Percentiles rank a stretch among this genome's conserved stretches.
phyloP scores from a whole-genome alignment of 805 yeast genomes.

The Komagataella kurtzmanii region DNA sequence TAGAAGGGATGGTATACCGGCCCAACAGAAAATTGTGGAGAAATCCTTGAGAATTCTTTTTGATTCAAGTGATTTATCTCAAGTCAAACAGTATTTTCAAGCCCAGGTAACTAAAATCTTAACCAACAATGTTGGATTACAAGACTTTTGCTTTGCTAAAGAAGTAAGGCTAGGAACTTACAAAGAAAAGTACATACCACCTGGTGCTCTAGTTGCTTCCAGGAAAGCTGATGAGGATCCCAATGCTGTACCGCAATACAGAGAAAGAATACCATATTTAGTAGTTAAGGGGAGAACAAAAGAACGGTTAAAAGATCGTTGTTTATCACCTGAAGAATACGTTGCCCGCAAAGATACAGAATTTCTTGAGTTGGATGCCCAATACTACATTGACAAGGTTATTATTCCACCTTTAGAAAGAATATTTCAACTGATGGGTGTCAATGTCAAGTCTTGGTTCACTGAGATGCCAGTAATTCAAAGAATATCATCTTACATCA shows the following conservation, averaged over 20 bases:
- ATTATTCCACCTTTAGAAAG: slow-evolving; percentile 85
- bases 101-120: slow-evolving; percentile 56
- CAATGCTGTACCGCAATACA: slow-evolving; percentile 73
- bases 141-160: slow-evolving; percentile 85
- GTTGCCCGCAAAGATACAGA: slow-evolving; percentile 22
- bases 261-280: slow-evolving; percentile 79
- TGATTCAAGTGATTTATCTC: slow-evolving; percentile 56
- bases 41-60: slow-evolving; percentile 55
- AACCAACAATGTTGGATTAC: slow-evolving; percentile 48
- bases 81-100: slow-evolving; percentile 51
- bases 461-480: slow-evolving; percentile 37
- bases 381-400: slow-evolving; percentile 75
- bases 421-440: slow-evolving; percentile 72
- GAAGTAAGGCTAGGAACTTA: slow-evolving; percentile 81
- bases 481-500: neutral
- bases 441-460: slow-evolving; percentile 68
- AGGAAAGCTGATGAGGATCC: slow-evolving; percentile 49
- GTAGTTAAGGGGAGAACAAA: slow-evolving; percentile 47
- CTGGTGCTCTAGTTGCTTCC: slow-evolving; percentile 80
- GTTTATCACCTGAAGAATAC: slow-evolving; percentile 67
- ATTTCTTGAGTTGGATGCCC: slow-evolving; percentile 48
- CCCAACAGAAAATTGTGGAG: slow-evolving; percentile 75
- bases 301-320: slow-evolving; percentile 57
- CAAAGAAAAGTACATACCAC: slow-evolving; percentile 64
- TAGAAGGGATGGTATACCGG: slow-evolving; percentile 88